These are phyloP conservation scores for Asterionellopsis glacialis DNA, from an alignment of 108 stramenopile genomes.

Conservation along the genomic window DNA sequence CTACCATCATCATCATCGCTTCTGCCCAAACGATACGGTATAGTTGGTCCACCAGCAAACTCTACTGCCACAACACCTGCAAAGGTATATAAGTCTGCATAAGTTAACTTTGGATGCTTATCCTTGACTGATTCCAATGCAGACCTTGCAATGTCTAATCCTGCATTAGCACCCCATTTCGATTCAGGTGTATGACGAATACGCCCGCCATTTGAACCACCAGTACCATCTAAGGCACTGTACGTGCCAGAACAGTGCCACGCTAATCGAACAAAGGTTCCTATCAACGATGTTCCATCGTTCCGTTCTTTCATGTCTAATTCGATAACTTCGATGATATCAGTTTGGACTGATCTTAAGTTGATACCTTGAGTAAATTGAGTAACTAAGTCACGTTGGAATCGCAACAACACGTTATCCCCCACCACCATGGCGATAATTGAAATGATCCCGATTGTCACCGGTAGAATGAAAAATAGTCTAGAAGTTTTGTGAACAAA, in stretches of 20 bases:
- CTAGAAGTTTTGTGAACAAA: too few relatives aligned
- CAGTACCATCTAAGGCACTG: constrained; percentile 20
- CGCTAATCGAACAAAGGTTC: constrained; percentile 60
- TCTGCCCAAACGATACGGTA: constrained; percentile 17
- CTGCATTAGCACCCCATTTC: constrained; percentile 78
- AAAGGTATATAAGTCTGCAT: constrained; percentile 46
- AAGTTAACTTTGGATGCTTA: constrained; percentile 37
- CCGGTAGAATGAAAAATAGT: too few relatives aligned
- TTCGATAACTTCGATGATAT: too few relatives aligned
- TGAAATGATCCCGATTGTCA: too few relatives aligned
- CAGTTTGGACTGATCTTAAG: too few relatives aligned
- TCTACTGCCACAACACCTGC: constrained; percentile 27
- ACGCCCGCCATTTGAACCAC: constrained; percentile 45
- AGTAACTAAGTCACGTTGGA: too few relatives aligned
- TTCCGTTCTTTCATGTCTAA: too few relatives aligned
- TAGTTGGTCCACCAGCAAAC: constrained; percentile 46
- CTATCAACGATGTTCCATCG: too few relatives aligned
- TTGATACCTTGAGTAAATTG: too few relatives aligned
- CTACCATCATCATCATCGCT: not conserved
- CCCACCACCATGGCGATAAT: too few relatives aligned
- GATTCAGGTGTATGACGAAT: constrained; percentile 84
- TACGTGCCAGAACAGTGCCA: constrained; percentile 86
- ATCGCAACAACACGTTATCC: too few relatives aligned
- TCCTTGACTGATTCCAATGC: constrained; percentile 69
- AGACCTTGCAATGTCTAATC: constrained; percentile 40